A percentile compares a stretch with the other conserved stretches of the same genome.
phyloP scores from a whole-genome alignment of 768 basidiomycete genomes.

The Dacryopinax primogenitus region DNA sequence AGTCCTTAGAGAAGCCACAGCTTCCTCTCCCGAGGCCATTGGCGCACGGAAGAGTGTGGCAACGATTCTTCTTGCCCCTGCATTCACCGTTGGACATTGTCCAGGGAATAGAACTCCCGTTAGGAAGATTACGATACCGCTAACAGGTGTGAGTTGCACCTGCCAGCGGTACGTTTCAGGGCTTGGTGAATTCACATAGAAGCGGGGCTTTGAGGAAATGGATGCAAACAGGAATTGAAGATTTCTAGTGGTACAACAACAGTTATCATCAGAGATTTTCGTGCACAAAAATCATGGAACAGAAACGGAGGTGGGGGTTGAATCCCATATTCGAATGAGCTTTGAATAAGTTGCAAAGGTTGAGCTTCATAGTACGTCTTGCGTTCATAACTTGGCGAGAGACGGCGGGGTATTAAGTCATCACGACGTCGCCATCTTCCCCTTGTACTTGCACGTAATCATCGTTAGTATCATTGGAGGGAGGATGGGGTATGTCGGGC shows the following conservation, averaged over 20 bases:
- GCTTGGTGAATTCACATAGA: not conserved
- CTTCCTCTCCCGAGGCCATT: not conserved
- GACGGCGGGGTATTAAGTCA: too few relatives aligned
- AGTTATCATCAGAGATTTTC: not conserved
- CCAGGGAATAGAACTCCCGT: too few relatives aligned
- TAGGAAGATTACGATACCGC: not conserved
- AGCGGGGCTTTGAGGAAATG: not conserved
- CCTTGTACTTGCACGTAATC: not conserved
- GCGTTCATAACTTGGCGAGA: too few relatives aligned
- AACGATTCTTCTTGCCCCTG: not conserved
- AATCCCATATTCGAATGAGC: not conserved
- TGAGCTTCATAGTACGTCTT: too few relatives aligned
- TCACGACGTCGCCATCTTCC: not conserved
- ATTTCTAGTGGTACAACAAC: constrained; percentile 2
- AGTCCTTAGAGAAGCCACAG: not conserved
- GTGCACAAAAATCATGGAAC: not conserved
- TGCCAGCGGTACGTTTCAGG: not conserved
- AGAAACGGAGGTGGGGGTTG: not conserved
- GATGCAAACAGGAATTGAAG: not conserved
- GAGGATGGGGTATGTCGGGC: constrained; percentile 1
- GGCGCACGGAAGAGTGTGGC: too few relatives aligned
- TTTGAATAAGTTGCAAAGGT: too few relatives aligned
- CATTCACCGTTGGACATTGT: too few relatives aligned
- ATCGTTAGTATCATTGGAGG: constrained; percentile 1
- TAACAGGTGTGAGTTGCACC: not conserved